phyloP scores from a whole-genome alignment of 768 basidiomycete genomes.

The Pleurotus platypus region DNA sequence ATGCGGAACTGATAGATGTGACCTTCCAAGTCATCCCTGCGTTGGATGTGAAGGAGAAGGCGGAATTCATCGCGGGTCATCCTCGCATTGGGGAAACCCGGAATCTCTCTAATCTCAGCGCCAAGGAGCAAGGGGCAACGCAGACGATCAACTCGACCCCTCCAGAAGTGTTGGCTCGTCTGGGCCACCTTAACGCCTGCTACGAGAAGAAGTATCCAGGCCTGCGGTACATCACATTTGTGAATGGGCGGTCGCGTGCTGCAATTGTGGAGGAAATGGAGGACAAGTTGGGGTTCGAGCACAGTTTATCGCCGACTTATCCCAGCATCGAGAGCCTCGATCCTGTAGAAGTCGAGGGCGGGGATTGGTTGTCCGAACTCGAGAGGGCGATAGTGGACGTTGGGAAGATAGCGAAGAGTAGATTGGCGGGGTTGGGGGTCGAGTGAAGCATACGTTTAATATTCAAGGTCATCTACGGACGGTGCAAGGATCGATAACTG shows the following conservation, averaged over 20 bases:
- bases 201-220: constrained; percentile 76
- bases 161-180: constrained; percentile 68
- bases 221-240: constrained; percentile 88
- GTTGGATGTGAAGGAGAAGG: constrained; percentile 50
- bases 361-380: constrained; percentile 65
- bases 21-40: constrained; percentile 44
- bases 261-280: constrained; percentile 82
- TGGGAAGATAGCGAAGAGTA: constrained; percentile 71
- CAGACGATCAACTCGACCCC: constrained; percentile 47
- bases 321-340: constrained; percentile 34
- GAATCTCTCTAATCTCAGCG: constrained; percentile 71
- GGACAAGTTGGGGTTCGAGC: constrained; percentile 48
- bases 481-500: constrained; percentile 9
- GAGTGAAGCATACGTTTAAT: constrained; percentile 16
- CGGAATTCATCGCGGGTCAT: constrained; percentile 76
- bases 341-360: constrained; percentile 32
- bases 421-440: constrained; percentile 46
- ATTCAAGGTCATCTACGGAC: neutral
- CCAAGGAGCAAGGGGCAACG: constrained; percentile 66
- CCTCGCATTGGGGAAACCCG: constrained; percentile 86
- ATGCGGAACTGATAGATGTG: constrained; percentile 52
- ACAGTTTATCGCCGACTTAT: constrained; percentile 42
- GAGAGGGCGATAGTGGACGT: constrained; percentile 71
- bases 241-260: constrained; percentile 75
- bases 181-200: constrained; percentile 70